Evolutionary conservation across 805 yeast species (phyloP).

Genomic region (Pichia scutulata): DNA sequence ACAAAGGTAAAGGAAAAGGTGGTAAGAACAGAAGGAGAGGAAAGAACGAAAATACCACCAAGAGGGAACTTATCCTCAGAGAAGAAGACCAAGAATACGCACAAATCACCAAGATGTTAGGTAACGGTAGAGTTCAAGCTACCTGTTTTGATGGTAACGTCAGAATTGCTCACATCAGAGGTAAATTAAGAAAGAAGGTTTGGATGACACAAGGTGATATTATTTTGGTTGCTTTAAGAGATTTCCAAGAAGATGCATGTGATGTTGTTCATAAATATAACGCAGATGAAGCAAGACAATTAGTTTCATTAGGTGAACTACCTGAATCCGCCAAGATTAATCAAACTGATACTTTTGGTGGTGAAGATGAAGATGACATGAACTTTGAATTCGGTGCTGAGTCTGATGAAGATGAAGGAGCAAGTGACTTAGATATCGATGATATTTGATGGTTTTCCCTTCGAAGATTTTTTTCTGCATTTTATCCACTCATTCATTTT

Average conservation of each 20-base stretch:
- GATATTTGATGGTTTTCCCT: conserved; percentile 55
- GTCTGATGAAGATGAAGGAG: conserved; percentile 68
- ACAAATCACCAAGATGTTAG: conserved; percentile 96
- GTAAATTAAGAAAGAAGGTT: conserved; percentile 97
- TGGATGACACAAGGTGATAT: conserved; percentile 99
- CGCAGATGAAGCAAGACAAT: conserved; percentile 95
- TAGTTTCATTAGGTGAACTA: conserved; percentile 91
- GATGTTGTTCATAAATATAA: conserved; percentile 96
- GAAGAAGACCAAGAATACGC: conserved; percentile 99
- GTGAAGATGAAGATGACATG: conserved; percentile 94
- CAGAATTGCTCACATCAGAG: conserved; percentile 97
- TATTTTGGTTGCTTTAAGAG: conserved; percentile 91
- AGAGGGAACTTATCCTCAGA: conserved; percentile 85
- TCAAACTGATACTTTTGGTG: conserved; percentile 95
- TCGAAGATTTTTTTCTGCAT: neutral
- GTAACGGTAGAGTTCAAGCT: conserved; percentile 96
- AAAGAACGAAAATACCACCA: conserved; percentile 89
- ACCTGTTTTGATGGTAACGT: conserved; percentile 88
- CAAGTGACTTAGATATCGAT: conserved; percentile 77
- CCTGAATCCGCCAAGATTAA: conserved; percentile 97
- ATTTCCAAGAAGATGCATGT: conserved; percentile 96
- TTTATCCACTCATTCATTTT: neutral
- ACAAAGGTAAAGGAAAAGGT: conserved; percentile 44
- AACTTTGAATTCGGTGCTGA: conserved; percentile 97
- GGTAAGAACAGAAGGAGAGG: conserved; percentile 98